Evolutionary conservation across 1,284 basidiomycete species (phyloP).

Genomic region (Trametes versicolor): DNA sequence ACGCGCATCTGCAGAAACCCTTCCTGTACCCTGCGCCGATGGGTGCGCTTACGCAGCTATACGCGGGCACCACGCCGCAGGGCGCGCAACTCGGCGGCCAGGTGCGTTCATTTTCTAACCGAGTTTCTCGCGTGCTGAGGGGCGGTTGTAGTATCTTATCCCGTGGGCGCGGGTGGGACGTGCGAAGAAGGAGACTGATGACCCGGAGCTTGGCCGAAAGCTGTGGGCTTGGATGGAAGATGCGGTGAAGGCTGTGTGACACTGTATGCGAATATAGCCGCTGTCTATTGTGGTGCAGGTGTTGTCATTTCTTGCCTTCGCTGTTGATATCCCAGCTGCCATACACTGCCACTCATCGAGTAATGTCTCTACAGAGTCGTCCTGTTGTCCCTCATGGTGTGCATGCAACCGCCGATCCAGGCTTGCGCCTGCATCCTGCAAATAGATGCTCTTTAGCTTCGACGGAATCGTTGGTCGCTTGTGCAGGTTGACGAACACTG

Average conservation of each 20-base stretch:
- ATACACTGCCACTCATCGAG: no score
- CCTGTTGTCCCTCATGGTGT: no score
- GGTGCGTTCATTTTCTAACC: slow-evolving; percentile 24
- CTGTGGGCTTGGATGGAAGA: slow-evolving; percentile 54
- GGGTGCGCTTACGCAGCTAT: slow-evolving; percentile 44
- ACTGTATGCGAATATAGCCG: background rate
- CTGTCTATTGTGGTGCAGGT: no score
- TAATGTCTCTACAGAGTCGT: no score
- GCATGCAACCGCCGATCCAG: no score
- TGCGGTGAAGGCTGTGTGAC: slow-evolving; percentile 39
- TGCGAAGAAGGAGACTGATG: slow-evolving; percentile 38
- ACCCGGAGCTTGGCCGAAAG: slow-evolving; percentile 44
- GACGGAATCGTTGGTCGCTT: no score
- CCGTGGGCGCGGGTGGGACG: slow-evolving; percentile 51
- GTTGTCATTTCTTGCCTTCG: no score
- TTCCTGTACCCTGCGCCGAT: slow-evolving; percentile 35
- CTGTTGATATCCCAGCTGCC: no score
- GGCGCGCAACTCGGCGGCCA: slow-evolving; percentile 38
- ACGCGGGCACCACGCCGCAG: slow-evolving; percentile 42
- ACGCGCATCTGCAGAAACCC: slow-evolving; percentile 14
- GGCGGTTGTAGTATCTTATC: slow-evolving; percentile 40
- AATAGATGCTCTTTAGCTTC: no score
- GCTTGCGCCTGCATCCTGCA: no score
- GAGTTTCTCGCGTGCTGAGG: background rate
- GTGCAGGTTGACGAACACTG: no score